A percentile compares a stretch with the other conserved stretches of the same genome.
phyloP scores from a whole-genome alignment of 306 rosid genomes.

The Astragalus membranaceus region DNA sequence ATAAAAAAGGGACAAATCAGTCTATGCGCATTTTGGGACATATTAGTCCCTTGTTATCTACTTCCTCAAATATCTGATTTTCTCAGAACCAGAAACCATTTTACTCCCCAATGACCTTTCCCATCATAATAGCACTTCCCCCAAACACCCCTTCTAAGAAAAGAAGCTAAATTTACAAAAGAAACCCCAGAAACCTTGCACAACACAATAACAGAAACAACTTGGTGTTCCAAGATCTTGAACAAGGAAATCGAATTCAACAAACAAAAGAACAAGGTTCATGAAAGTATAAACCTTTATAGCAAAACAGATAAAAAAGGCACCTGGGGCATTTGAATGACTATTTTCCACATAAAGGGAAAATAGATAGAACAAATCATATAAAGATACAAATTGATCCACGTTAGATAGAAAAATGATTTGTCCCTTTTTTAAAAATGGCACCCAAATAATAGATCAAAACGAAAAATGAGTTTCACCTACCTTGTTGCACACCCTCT shows the following conservation, averaged over 20 bases:
- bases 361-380: not conserved
- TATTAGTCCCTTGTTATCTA: too few species aligned
- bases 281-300: slow-evolving; percentile 24
- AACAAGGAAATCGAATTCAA: slow-evolving; percentile 16
- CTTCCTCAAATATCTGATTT: too few species aligned
- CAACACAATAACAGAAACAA: not conserved
- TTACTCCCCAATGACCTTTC: slow-evolving; percentile 22
- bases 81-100: too few species aligned
- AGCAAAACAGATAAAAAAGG: slow-evolving; percentile 31
- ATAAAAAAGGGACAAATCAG: too few species aligned
- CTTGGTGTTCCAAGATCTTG: slow-evolving; percentile 16
- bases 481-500: too few species aligned
- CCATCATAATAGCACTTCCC: slow-evolving; percentile 31
- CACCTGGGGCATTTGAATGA: slow-evolving; percentile 17
- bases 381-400: too few species aligned
- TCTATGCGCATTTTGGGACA: too few species aligned
- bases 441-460: too few species aligned
- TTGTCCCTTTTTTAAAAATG: too few species aligned
- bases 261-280: slow-evolving; percentile 4
- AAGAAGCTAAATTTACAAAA: slow-evolving; percentile 16
- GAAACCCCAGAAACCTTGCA: not conserved
- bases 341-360: not conserved
- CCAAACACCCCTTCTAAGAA: not conserved
- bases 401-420: too few species aligned
- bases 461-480: too few species aligned